These are phyloP conservation scores for Silybum marianum DNA, from an alignment of 129 eudicot species.

Conservation along the genomic window DNA sequence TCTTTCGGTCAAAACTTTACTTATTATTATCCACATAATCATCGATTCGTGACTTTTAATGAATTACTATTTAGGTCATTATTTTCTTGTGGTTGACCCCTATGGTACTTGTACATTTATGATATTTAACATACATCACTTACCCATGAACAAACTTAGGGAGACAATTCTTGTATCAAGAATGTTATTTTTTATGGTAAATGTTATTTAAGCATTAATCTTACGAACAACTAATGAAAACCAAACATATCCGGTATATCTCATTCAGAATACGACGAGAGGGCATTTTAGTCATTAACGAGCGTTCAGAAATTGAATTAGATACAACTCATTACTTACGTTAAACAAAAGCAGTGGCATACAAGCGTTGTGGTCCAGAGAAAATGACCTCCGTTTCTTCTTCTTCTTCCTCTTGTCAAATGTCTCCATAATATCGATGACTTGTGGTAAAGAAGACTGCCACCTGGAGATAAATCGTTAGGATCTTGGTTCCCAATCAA, in stretches of 20 bases:
- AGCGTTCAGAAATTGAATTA: too few species aligned
- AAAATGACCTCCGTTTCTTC: background rate
- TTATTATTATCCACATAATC: too few species aligned
- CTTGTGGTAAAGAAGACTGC: background rate
- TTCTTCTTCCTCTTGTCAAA: background rate
- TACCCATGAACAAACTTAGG: background rate
- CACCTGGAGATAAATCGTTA: conserved; percentile 2
- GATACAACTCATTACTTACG: too few species aligned
- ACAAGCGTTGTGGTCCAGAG: background rate
- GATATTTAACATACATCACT: background rate
- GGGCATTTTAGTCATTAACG: too few species aligned
- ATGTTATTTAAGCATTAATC: background rate
- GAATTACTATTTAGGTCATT: background rate
- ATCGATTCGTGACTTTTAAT: background rate
- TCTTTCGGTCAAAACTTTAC: too few species aligned
- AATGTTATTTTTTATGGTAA: background rate
- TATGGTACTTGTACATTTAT: background rate
- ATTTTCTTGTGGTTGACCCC: background rate
- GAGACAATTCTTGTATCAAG: background rate
- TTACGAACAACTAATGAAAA: too few species aligned
- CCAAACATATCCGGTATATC: too few species aligned
- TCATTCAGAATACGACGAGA: too few species aligned
- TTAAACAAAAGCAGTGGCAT: background rate
- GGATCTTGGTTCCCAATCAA: conserved; percentile 13
- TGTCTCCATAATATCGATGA: background rate